phyloP scores from a whole-genome alignment of 108 stramenopile species.

The Seminavis robusta region DNA sequence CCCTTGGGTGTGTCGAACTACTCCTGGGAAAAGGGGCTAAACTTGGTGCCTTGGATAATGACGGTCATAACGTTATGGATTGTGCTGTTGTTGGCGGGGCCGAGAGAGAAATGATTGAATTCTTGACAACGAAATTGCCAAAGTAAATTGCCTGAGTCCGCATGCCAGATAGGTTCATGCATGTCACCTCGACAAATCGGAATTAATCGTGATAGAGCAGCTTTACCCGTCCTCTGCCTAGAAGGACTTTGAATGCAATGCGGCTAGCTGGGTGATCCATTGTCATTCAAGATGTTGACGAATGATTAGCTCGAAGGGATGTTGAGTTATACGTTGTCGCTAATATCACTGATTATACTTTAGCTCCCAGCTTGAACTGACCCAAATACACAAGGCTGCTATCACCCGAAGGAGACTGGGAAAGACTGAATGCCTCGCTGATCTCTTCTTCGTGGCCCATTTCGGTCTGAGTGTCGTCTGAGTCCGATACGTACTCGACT shows the following conservation, averaged over 20 bases:
- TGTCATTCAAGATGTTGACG: neutral
- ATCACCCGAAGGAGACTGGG: neutral
- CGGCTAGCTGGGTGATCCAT: neutral
- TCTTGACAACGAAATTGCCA: conserved; percentile 46
- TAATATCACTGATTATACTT: neutral
- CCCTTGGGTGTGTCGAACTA: conserved; percentile 75
- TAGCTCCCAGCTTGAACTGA: neutral
- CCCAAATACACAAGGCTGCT: neutral
- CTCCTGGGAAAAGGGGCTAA: conserved; percentile 65
- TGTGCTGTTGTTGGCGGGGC: conserved; percentile 61
- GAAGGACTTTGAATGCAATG: neutral
- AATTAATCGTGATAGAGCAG: neutral
- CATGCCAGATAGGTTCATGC: neutral
- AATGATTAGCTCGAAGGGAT: neutral
- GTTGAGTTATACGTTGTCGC: no score
- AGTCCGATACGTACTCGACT: conserved; percentile 45
- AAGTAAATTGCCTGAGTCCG: conserved; percentile 1
- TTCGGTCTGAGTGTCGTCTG: conserved; percentile 7
- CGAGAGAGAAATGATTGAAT: conserved; percentile 73
- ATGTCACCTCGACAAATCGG: neutral
- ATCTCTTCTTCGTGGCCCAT: neutral
- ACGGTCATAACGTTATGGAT: conserved; percentile 64
- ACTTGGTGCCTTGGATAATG: conserved; percentile 46
- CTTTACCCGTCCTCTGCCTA: neutral
- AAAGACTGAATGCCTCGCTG: neutral